These are phyloP conservation scores for Lactarius sp. DNA, from an alignment of 768 basidiomycete genomes.

Conservation along the genomic window DNA sequence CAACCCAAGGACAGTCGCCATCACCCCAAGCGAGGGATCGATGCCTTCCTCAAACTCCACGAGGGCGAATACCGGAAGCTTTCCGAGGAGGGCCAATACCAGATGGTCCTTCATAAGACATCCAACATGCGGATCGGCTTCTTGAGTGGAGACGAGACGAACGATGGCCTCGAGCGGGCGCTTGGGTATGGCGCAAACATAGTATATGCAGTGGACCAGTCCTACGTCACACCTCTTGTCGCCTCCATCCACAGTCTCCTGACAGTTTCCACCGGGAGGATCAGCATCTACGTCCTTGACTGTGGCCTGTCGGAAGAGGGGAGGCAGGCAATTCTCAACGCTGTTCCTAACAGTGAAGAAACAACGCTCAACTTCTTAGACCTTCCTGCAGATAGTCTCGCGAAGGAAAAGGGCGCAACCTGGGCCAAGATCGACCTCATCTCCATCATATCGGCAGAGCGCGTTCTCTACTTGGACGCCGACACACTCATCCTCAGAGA, in stretches of 20 bases:
- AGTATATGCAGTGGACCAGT: conserved; percentile 40
- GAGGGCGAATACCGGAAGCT: conserved; percentile 43
- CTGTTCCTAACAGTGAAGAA: conserved; percentile 29
- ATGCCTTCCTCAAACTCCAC: conserved; percentile 50
- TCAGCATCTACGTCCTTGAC: conserved; percentile 37
- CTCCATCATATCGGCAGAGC: conserved; percentile 43
- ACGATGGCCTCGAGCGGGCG: conserved; percentile 5
- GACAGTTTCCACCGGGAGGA: conserved; percentile 34
- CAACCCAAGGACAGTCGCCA: conserved; percentile 45
- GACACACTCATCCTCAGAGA: conserved; percentile 40
- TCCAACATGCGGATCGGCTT: conserved; percentile 52
- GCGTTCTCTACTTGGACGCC: conserved; percentile 49
- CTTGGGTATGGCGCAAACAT: conserved; percentile 45
- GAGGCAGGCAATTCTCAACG: conserved; percentile 32
- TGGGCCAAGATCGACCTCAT: conserved; percentile 51
- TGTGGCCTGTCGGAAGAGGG: conserved; percentile 40
- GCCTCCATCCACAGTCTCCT: conserved; percentile 43
- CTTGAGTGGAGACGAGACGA: conserved; percentile 30
- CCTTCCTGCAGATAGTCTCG: conserved; percentile 32
- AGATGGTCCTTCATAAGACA: conserved; percentile 46
- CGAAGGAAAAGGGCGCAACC: conserved; percentile 14
- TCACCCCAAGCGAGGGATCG: conserved; percentile 54
- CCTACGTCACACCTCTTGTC: conserved; percentile 45
- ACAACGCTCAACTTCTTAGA: conserved; percentile 42
- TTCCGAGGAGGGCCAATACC: conserved; percentile 39